A percentile compares a stretch with the other conserved stretches of the same genome.
These are phyloP conservation scores for Geotrichum phurueaensis DNA, from an alignment of 1,139 yeast genomes.

Conservation along the genomic window DNA sequence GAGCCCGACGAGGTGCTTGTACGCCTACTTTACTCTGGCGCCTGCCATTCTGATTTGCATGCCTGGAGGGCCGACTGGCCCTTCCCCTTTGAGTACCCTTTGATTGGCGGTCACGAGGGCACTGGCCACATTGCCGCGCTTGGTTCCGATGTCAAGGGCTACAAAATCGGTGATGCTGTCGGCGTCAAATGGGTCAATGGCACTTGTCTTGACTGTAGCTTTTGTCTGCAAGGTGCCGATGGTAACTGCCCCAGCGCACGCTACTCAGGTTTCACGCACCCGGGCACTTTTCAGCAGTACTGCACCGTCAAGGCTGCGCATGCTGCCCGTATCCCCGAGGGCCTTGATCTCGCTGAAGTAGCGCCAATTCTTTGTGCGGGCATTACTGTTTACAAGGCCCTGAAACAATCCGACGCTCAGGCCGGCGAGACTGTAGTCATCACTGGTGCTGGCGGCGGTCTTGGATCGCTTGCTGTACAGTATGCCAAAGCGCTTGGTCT, in stretches of 20 bases:
- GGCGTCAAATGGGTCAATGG: slow-evolving; percentile 25
- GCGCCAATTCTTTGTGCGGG: slow-evolving; percentile 75
- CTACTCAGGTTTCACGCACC: slow-evolving; percentile 57
- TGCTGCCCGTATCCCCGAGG: slow-evolving; percentile 64
- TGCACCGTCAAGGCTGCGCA: slow-evolving; percentile 73
- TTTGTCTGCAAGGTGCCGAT: slow-evolving; percentile 24
- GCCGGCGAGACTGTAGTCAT: slow-evolving; percentile 71
- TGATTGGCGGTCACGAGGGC: slow-evolving; percentile 30
- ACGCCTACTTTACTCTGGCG: slow-evolving; percentile 32
- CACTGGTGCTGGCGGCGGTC: slow-evolving; percentile 76
- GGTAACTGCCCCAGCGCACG: slow-evolving; percentile 20
- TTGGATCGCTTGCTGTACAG: slow-evolving; percentile 68
- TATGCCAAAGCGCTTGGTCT: slow-evolving; percentile 71
- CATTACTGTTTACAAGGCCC: slow-evolving; percentile 69
- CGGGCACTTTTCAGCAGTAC: slow-evolving; percentile 73
- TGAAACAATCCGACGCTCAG: slow-evolving; percentile 53
- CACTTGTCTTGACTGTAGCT: slow-evolving; percentile 25
- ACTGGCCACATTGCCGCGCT: slow-evolving; percentile 28
- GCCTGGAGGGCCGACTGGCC: slow-evolving; percentile 22
- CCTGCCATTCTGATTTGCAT: slow-evolving; percentile 38
- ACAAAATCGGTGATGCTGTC: slow-evolving; percentile 24
- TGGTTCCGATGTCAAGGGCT: slow-evolving; percentile 20
- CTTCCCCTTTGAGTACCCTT: slow-evolving; percentile 13
- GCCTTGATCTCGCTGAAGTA: slow-evolving; percentile 58
- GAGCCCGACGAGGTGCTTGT: slow-evolving; percentile 29